These are phyloP conservation scores for Rhodotorula kratochvilovae DNA, from an alignment of 768 basidiomycete genomes.

Conservation along the genomic window DNA sequence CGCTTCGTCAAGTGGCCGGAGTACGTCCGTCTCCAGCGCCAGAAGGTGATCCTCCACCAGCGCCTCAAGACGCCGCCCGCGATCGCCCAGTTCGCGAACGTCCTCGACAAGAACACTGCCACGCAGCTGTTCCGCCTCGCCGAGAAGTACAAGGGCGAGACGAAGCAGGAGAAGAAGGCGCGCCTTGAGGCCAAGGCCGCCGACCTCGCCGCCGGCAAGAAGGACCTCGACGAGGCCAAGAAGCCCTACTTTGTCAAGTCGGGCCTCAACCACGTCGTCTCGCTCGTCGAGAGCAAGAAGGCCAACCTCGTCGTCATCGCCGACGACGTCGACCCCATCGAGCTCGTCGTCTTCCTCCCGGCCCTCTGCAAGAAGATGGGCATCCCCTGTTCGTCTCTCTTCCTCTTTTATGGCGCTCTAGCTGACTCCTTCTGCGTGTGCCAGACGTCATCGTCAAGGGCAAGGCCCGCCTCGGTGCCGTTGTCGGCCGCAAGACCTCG, in stretches of 20 bases:
- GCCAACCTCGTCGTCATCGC: constrained; percentile 91
- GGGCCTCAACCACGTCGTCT: constrained; percentile 93
- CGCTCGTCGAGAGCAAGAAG: constrained; percentile 95
- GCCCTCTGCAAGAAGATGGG: constrained; percentile 99
- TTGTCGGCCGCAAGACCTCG: constrained; percentile 97
- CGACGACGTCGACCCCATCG: constrained; percentile 98
- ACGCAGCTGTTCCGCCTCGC: constrained; percentile 95
- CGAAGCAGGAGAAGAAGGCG: constrained; percentile 94
- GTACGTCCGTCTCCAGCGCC: constrained; percentile 94
- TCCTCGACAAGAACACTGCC: constrained; percentile 98
- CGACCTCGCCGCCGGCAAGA: constrained; percentile 69
- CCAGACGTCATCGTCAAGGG: constrained; percentile 88
- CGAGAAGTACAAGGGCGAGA: constrained; percentile 95
- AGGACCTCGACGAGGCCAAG: constrained; percentile 70
- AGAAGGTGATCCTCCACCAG: constrained; percentile 96
- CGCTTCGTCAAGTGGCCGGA: constrained; percentile 99
- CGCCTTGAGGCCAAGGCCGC: constrained; percentile 74
- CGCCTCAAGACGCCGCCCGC: constrained; percentile 97
- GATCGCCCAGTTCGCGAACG: constrained; percentile 90
- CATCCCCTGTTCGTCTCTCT: constrained; percentile 56
- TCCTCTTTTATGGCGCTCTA: not conserved
- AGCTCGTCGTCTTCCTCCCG: constrained; percentile 96
- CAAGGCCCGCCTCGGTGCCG: constrained; percentile 95
- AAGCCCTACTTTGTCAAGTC: constrained; percentile 95
- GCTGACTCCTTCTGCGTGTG: not conserved